Evolutionary conservation across 805 yeast genomes (phyloP), one percentile per base, ranked within the genome.

Genomic region (Nakazawaea holstii): DNA sequence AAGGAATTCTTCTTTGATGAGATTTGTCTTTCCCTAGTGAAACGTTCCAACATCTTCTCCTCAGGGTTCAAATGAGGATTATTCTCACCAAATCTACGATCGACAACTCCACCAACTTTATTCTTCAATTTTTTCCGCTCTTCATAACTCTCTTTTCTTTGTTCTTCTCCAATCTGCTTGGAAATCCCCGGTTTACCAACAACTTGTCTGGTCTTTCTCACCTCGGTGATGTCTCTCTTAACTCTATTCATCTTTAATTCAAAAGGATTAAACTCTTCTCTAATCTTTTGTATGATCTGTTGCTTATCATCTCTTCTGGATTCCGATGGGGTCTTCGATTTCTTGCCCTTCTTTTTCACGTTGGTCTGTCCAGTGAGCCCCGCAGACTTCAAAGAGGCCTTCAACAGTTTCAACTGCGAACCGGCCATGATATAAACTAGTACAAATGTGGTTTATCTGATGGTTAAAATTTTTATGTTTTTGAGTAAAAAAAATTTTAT

Each of bases 11-110:
- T 82, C 35, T 41, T 41, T 20, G 76, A 69, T n/a, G 79, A 68
- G 14, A 74, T 58, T 62, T 89, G 95, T 61, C 87, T 76, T 69
- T 92, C 98, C 48, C 84, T 80, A 4, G 97, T 87, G 70, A 89
- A 94, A 69, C 99, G 82, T 60, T 86, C 96, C 67, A 94, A 77
- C 96, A 90, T 90, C 64, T 86, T 88, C 55, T 94, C 97, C 65
- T 94, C 98, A 10, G 82, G 82, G n/a, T 84, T 77, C 71, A 94
- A 59, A 41, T 71, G 64, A 7, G 71, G 63, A 64, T 88, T 84
- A 53, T 78, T 77, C 60, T 94, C 99, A 62, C 99, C 99, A 64
- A 94, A 92, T 67, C 97, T 80, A 55, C 90, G 76, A 70, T 94
- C 99, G 2, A 80, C 64, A 11, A 94, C 59, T 1, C 87, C 88